Evolutionary conservation across 345 rosid species (phyloP), one percentile per base, ranked within the genome.

Genomic region (Pugionium dolabratum): DNA sequence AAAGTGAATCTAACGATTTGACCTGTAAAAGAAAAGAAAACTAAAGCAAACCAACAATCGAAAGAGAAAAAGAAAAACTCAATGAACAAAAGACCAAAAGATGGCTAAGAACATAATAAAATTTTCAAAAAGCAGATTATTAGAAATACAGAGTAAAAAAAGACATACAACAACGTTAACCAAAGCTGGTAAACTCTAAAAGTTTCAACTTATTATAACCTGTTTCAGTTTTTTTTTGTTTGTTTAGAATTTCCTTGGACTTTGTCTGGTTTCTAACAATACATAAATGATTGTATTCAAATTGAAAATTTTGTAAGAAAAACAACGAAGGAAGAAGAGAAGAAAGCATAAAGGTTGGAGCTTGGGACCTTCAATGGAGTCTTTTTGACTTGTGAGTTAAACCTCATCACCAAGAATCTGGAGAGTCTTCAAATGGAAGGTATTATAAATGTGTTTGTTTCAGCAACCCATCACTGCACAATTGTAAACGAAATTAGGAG

Each of bases 391-490:
- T 59, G 73, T 59, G 59, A 69, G 66, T 35, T 50, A 49, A 46
- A 67, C 55, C 64, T 64, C 58, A 54, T 62, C 51, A 62, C 37
- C 68, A 71, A 40, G 56, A 62, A 62, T 62, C 69, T 70, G 54
- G 67, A 60, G 74, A 46, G 61, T 51, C 59, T 59, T 50, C 60
- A 52, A 68, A 68, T 56, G 64, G 62, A 67, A 31, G 35, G 72
- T 50, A 58, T 30, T 39, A 40, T 67, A 68, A 40, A 25, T 54
- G 9, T 27, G 40, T 40, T 39, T 37, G 9, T 54, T 76, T 89
- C 77, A 91, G 86, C 97, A 91, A 39, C 36, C 34, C 63, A 2
- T 70, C 68, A 5, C 43, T 50, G 35, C 69, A 62, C 75, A 55
- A 40, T 25, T 18, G 18, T 18, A 18, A 18, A 18, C 18, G 18